A percentile compares a stretch with the other conserved stretches of the same genome.
Evolutionary conservation across 2,329 filamentous ascomycete genomes (phyloP).

Genomic region (Trichoderma brevicompactum): DNA sequence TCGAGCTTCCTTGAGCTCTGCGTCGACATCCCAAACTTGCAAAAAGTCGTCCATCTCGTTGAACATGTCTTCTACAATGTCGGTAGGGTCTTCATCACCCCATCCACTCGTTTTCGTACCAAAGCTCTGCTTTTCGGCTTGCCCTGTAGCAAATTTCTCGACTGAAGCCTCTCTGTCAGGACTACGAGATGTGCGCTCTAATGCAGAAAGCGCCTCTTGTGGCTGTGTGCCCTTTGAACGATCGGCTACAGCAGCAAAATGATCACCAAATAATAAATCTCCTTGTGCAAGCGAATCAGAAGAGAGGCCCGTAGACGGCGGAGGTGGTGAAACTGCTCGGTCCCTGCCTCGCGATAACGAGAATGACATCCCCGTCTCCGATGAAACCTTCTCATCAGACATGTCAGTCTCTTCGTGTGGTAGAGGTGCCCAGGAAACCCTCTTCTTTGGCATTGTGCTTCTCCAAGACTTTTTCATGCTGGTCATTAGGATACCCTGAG

Average conservation of each 20-base stretch:
- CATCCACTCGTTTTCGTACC: slow-evolving; percentile 19
- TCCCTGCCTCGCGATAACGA: slow-evolving; percentile 29
- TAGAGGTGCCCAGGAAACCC: slow-evolving; percentile 46
- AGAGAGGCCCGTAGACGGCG: slow-evolving; percentile 48
- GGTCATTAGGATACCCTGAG: slow-evolving; percentile 44
- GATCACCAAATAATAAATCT: slow-evolving; percentile 50
- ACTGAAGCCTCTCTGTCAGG: slow-evolving; percentile 38
- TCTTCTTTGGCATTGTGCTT: slow-evolving; percentile 35
- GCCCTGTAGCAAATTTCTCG: slow-evolving; percentile 35
- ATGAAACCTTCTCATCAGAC: background rate
- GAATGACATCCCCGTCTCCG: slow-evolving; percentile 14
- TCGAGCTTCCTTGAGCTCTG: slow-evolving; percentile 42
- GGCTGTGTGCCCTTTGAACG: slow-evolving; percentile 40
- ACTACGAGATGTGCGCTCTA: slow-evolving; percentile 41
- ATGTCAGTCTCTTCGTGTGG: slow-evolving; percentile 35
- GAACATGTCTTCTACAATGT: slow-evolving; percentile 46
- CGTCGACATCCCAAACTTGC: slow-evolving; percentile 43
- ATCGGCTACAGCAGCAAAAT: slow-evolving; percentile 52
- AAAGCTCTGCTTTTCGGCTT: background rate
- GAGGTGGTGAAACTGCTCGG: slow-evolving; percentile 38
- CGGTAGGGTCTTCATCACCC: slow-evolving; percentile 39
- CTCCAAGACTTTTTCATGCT: slow-evolving; percentile 44
- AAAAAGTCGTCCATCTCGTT: slow-evolving; percentile 44
- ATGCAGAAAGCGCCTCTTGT: slow-evolving; percentile 43
- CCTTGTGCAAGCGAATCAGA: slow-evolving; percentile 43